Percentiles rank a stretch among this genome's conserved stretches.
Evolutionary conservation across 768 basidiomycete genomes (phyloP).

Genomic region (Sarcodon aspratus): DNA sequence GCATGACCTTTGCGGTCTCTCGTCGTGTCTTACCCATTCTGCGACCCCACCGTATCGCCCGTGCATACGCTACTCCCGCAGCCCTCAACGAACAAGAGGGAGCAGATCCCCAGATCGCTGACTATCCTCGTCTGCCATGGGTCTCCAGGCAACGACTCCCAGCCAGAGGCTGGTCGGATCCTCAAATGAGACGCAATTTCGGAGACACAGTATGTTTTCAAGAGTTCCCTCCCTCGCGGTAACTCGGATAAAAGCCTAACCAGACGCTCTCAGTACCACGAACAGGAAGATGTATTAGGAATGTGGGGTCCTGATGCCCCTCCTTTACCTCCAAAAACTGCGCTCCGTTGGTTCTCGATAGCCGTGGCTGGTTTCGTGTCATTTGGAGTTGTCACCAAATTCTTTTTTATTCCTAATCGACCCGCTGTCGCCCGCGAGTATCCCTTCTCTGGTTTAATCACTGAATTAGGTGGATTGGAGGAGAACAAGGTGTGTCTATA

Average conservation of each 20-base stretch:
- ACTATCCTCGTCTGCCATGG: conserved; percentile 63
- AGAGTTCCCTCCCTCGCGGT: conserved; percentile 6
- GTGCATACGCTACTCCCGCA: conserved; percentile 9
- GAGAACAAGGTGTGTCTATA: conserved; percentile 54
- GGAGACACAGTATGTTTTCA: conserved; percentile 54
- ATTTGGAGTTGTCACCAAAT: conserved; percentile 49
- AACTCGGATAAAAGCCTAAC: conserved; percentile 1
- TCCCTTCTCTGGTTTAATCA: conserved; percentile 64
- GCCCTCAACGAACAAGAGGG: conserved; percentile 17
- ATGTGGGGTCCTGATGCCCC: conserved; percentile 86
- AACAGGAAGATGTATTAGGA: conserved; percentile 68
- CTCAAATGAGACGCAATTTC: conserved; percentile 67
- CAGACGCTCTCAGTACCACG: conserved; percentile 45
- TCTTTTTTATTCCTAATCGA: conserved; percentile 42
- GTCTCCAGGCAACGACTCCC: conserved; percentile 54
- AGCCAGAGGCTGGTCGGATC: conserved; percentile 66
- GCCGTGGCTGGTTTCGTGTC: conserved; percentile 52
- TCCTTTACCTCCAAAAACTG: conserved; percentile 43
- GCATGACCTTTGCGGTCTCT: too few species aligned
- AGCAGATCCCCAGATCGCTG: conserved; percentile 56
- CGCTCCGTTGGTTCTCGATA: conserved; percentile 53
- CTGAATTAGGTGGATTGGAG: conserved; percentile 68
- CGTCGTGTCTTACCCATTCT: too few species aligned
- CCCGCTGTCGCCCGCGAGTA: conserved; percentile 66
- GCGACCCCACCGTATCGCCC: too few species aligned